Evolutionary conservation across 176 grass and related monocot species (phyloP).

Genomic region (Carex littledalei): DNA sequence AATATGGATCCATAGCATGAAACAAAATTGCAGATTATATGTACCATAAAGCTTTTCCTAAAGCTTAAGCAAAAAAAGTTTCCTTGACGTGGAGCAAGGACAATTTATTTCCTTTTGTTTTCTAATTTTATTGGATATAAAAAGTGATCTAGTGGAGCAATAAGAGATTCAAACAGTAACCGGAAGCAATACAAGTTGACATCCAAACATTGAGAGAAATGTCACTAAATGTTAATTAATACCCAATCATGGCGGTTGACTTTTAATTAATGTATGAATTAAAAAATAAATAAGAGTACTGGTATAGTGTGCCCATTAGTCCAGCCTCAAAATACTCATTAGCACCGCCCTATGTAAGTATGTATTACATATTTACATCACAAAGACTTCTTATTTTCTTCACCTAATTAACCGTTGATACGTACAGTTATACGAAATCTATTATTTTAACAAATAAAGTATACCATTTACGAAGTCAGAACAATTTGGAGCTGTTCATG

Average conservation of each 20-base stretch:
- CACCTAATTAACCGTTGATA: too few relatives aligned
- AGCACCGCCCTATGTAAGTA: background rate
- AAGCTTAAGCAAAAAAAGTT: background rate
- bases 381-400: background rate
- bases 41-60: too few relatives aligned
- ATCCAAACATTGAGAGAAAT: background rate
- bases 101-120: background rate
- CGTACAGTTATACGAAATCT: background rate
- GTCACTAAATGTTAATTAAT: constrained; percentile 5
- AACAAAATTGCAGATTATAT: too few relatives aligned
- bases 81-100: background rate
- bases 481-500: background rate
- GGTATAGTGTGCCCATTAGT: background rate
- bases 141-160: constrained; percentile 3
- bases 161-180: background rate
- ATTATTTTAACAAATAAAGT: background rate
- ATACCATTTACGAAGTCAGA: background rate
- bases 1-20: too few relatives aligned
- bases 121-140: background rate
- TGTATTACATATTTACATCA: background rate
- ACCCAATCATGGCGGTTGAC: constrained; percentile 13
- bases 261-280: background rate
- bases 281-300: background rate
- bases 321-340: background rate
- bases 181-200: constrained; percentile 23